phyloP scores from a whole-genome alignment of 1,139 yeast species.

The Hyphopichia wangnamkhiaoensis region DNA sequence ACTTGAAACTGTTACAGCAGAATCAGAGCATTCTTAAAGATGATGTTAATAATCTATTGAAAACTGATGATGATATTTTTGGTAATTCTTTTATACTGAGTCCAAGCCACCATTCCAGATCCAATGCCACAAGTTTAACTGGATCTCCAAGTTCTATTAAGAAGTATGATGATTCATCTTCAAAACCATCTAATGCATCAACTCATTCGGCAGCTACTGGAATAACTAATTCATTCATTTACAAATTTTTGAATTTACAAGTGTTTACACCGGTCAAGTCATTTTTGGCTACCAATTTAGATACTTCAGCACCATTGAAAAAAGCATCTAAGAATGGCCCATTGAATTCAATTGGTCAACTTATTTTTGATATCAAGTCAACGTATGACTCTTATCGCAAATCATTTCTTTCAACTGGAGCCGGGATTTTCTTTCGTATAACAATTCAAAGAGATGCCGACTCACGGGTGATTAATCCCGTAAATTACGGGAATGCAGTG shows the following conservation, averaged over 20 bases:
- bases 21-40: conserved; percentile 16
- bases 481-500: conserved; percentile 63
- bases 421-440: conserved; percentile 50
- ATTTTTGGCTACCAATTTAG: conserved; percentile 5
- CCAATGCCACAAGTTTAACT: too few species aligned
- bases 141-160: conserved; percentile 4
- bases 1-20: conserved; percentile 30
- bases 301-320: not conserved
- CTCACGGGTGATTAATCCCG: conserved; percentile 58
- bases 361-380: not conserved
- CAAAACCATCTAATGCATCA: not conserved
- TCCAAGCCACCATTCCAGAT: conserved; percentile 5
- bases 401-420: conserved; percentile 26
- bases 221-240: conserved; percentile 3
- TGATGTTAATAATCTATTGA: conserved; percentile 11
- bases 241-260: conserved; percentile 12
- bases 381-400: conserved; percentile 14
- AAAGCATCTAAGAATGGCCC: not conserved
- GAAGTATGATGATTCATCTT: conserved; percentile 5
- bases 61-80: conserved; percentile 27
- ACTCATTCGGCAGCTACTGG: not conserved
- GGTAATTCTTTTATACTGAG: conserved; percentile 28
- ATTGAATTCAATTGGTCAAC: not conserved
- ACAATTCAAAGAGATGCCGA: conserved; percentile 58
- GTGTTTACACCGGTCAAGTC: conserved; percentile 15